These are phyloP conservation scores for Mycena galopus DNA, from an alignment of 768 basidiomycete genomes.

Conservation along the genomic window DNA sequence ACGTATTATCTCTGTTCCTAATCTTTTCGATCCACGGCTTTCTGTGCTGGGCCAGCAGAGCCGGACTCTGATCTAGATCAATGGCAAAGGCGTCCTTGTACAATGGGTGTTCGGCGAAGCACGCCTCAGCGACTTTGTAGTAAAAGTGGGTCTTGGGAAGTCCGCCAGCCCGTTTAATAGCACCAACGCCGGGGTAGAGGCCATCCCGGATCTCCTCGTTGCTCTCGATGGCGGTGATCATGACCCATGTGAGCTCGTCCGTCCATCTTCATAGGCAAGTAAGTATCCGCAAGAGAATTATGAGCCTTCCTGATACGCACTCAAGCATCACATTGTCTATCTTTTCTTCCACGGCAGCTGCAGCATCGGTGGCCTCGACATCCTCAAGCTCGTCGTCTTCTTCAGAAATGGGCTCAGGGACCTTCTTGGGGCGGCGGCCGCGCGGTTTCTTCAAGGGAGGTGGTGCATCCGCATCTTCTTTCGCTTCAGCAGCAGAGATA, in stretches of 20 bases:
- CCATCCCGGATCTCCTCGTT: background rate
- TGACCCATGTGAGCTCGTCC: background rate
- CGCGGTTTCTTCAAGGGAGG: too few species aligned
- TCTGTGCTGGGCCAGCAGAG: background rate
- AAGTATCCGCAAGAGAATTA: background rate
- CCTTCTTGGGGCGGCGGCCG: background rate
- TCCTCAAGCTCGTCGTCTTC: background rate
- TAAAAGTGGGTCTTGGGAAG: background rate
- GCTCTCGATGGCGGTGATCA: slow-evolving; percentile 7
- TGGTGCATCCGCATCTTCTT: too few species aligned
- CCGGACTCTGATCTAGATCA: background rate
- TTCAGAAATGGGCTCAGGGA: background rate
- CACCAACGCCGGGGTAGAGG: background rate
- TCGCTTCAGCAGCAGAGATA: too few species aligned
- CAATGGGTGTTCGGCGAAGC: background rate
- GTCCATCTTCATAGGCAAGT: background rate
- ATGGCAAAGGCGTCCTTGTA: background rate
- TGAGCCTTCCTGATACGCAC: background rate
- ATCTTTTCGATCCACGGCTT: background rate
- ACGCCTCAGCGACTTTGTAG: background rate
- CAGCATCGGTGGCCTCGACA: background rate
- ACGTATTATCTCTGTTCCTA: background rate
- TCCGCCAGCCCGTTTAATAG: background rate
- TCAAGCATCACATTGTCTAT: background rate
- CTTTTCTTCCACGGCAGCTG: too few species aligned